Percentiles rank a stretch among this genome's conserved stretches.
Evolutionary conservation across 352 stramenopile species (phyloP).

Genomic region (Phytopythium chamaehyphon): DNA sequence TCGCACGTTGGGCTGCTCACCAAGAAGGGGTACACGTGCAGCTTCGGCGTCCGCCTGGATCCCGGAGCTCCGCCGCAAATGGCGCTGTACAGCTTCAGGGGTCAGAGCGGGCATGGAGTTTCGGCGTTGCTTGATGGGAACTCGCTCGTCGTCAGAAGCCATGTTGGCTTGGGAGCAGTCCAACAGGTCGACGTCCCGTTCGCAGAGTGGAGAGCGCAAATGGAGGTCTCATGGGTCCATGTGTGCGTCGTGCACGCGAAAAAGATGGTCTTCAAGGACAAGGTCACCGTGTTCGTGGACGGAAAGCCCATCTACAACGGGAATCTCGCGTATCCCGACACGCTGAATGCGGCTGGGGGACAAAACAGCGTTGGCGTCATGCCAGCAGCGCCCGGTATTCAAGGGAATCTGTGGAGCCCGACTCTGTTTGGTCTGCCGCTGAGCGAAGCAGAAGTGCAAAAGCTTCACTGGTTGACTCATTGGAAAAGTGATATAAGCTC

Average conservation of each 20-base stretch:
- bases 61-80: constrained; percentile 18
- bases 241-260: constrained; percentile 79
- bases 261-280: constrained; percentile 90
- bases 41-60: constrained; percentile 54
- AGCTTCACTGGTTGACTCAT: constrained; percentile 71
- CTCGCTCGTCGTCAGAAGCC: constrained; percentile 52
- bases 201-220: constrained; percentile 30
- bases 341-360: constrained; percentile 56
- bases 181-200: constrained; percentile 64
- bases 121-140: constrained; percentile 50
- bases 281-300: constrained; percentile 69
- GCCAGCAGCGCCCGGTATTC: constrained; percentile 38
- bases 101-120: constrained; percentile 68
- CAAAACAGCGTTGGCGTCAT: constrained; percentile 71
- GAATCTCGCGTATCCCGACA: constrained; percentile 70
- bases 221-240: constrained; percentile 63
- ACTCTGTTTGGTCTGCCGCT: constrained; percentile 70
- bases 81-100: constrained; percentile 73
- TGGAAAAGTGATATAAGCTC: constrained; percentile 69
- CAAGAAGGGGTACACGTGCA: constrained; percentile 78
- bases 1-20: constrained; percentile 52
- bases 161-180: constrained; percentile 32
- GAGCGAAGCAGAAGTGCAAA: constrained; percentile 58
- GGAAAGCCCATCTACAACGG: constrained; percentile 52
- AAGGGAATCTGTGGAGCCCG: constrained; percentile 73